Conservation (phyloP, 768 basidiomycete species). For the Boletus barrowsii region DNA sequence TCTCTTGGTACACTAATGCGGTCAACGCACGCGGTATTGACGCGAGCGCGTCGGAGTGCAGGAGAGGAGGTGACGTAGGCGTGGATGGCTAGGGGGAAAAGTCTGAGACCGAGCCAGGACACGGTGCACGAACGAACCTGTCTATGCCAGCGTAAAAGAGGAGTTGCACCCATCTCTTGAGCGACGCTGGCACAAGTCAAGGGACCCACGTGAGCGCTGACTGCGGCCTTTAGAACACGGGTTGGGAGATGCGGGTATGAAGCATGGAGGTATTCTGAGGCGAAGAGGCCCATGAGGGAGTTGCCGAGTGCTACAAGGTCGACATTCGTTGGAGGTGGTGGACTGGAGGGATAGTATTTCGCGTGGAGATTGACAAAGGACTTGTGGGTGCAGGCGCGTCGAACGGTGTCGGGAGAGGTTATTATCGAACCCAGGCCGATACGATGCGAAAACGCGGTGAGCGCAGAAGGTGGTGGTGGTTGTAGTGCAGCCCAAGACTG, state of each 20-base stretch:
- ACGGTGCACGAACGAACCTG: constrained; percentile 41
- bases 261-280: constrained; percentile 75
- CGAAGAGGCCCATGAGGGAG: constrained; percentile 85
- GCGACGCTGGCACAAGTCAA: constrained; percentile 81
- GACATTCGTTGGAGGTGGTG: constrained; percentile 63
- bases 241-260: constrained; percentile 90
- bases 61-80: constrained; percentile 45
- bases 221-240: constrained; percentile 84
- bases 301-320: constrained; percentile 79
- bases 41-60: constrained; percentile 85
- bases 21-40: constrained; percentile 84
- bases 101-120: background rate
- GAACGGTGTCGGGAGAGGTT: constrained; percentile 49
- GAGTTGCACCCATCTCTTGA: constrained; percentile 75
- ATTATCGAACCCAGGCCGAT: constrained; percentile 66
- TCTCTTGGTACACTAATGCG: constrained; percentile 84
- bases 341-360: constrained; percentile 54
- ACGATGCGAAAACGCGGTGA: constrained; percentile 74
- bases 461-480: constrained; percentile 66
- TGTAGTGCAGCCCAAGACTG: constrained; percentile 70
- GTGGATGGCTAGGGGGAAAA: constrained; percentile 43
- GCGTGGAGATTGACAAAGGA: constrained; percentile 59
- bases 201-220: constrained; percentile 90
- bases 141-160: constrained; percentile 80
- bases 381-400: constrained; percentile 78